These are phyloP conservation scores for Glycine soja DNA, from an alignment of 306 rosid species.

Conservation along the genomic window DNA sequence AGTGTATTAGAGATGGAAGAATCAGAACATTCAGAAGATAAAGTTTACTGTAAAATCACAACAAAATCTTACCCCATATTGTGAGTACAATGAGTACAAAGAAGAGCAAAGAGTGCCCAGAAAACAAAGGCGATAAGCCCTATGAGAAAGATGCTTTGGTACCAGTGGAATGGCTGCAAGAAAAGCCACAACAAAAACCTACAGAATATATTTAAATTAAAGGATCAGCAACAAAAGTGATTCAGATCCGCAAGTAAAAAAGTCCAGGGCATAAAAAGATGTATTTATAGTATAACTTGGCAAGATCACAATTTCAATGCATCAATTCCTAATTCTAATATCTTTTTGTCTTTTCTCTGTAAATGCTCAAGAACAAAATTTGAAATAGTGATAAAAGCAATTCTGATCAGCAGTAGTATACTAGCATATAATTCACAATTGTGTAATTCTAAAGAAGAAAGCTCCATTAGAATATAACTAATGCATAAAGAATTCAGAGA, in stretches of 20 bases:
- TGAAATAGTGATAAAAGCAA: slow-evolving; percentile 13
- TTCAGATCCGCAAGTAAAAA: neutral
- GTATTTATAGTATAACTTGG: neutral
- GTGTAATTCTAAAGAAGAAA: slow-evolving; percentile 24
- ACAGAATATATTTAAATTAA: slow-evolving; percentile 26
- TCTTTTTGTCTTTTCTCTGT: neutral
- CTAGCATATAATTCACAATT: slow-evolving; percentile 14
- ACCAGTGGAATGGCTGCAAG: slow-evolving; percentile 86
- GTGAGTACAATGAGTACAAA: slow-evolving; percentile 75
- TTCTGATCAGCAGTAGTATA: slow-evolving; percentile 16
- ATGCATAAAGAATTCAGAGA: slow-evolving; percentile 10
- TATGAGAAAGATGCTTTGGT: slow-evolving; percentile 76
- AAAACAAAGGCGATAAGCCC: slow-evolving; percentile 91
- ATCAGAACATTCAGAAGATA: slow-evolving; percentile 14
- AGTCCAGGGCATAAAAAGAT: neutral
- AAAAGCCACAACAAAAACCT: slow-evolving; percentile 92
- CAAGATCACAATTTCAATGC: neutral
- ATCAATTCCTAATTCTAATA: slow-evolving; percentile 24
- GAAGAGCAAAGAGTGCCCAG: slow-evolving; percentile 90
- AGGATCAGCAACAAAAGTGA: slow-evolving; percentile 40
- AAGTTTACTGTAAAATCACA: slow-evolving; percentile 29
- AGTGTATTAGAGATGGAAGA: slow-evolving; percentile 34
- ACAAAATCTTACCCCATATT: slow-evolving; percentile 71
- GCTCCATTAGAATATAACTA: neutral
- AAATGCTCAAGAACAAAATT: slow-evolving; percentile 21